Percentiles rank a stretch among this genome's conserved stretches.
Evolutionary conservation across 2,329 filamentous ascomycete genomes (phyloP).

Genomic region (Rasamsonia emersonii): DNA sequence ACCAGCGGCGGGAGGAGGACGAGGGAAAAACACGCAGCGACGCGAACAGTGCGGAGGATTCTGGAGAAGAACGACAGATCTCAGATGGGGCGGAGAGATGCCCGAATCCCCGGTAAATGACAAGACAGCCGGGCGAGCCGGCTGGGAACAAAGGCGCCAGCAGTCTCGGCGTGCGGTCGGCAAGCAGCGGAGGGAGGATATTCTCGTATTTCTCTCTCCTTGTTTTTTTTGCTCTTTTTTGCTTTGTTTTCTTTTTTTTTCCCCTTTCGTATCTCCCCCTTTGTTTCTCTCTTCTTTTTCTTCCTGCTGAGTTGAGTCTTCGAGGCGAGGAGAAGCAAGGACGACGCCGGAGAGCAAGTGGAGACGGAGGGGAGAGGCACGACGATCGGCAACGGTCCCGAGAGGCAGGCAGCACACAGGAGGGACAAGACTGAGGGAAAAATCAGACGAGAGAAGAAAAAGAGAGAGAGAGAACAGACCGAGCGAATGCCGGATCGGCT

Average conservation of each 20-base stretch:
- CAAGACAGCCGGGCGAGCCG: background rate
- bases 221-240: too few species aligned
- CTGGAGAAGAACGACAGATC: too few species aligned
- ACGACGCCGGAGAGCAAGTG: constrained; percentile 2
- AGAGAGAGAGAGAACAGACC: constrained; percentile 9
- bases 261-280: too few species aligned
- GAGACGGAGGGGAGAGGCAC: constrained; percentile 8
- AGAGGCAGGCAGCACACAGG: constrained; percentile 8
- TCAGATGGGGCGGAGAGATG: too few species aligned
- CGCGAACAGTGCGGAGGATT: background rate
- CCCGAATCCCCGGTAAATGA: too few species aligned
- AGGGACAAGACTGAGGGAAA: constrained; percentile 1
- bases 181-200: constrained; percentile 5
- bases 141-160: background rate
- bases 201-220: too few species aligned
- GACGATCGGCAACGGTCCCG: constrained; percentile 14
- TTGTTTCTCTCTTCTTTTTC: too few species aligned
- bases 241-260: too few species aligned
- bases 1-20: background rate
- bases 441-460: constrained; percentile 7
- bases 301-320: constrained; percentile 3
- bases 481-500: constrained; percentile 1
- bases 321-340: constrained; percentile 4
- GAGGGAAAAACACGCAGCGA: background rate
- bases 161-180: constrained; percentile 2